These are phyloP conservation scores for Fusarium miscanthi DNA, from an alignment of 2,329 filamentous ascomycete genomes.

Conservation along the genomic window DNA sequence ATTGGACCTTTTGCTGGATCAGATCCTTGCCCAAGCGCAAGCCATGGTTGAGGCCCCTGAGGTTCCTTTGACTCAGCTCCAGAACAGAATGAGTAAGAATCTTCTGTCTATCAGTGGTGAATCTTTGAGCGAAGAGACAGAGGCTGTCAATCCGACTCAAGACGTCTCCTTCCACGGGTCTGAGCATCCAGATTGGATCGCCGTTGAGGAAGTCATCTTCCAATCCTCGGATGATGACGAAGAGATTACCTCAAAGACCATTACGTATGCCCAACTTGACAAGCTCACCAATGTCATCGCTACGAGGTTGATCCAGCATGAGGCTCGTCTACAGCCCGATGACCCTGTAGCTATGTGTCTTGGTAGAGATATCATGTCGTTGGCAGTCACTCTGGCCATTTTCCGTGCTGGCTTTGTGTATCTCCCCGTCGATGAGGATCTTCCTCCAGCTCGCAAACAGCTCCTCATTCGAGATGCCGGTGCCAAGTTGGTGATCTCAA, in stretches of 20 bases:
- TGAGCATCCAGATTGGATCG: slow-evolving; percentile 18
- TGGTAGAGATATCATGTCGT: slow-evolving; percentile 7
- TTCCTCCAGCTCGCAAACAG: slow-evolving; percentile 10
- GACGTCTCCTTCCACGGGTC: neutral
- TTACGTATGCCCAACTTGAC: slow-evolving; percentile 8
- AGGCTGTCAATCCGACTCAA: neutral
- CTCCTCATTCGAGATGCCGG: slow-evolving; percentile 18
- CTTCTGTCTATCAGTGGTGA: slow-evolving; percentile 1
- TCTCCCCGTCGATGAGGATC: slow-evolving; percentile 8
- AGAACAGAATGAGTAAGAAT: neutral
- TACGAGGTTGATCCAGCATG: neutral
- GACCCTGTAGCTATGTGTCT: slow-evolving; percentile 15
- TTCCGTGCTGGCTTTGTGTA: slow-evolving; percentile 13
- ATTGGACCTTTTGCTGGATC: slow-evolving; percentile 7
- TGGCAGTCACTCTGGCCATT: slow-evolving; percentile 20
- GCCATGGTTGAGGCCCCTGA: neutral
- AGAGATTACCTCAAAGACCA: neutral
- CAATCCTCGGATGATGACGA: neutral
- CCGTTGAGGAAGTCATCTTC: slow-evolving; percentile 10
- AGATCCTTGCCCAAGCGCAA: slow-evolving; percentile 10
- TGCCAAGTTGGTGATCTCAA: slow-evolving; percentile 11
- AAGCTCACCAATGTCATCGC: neutral
- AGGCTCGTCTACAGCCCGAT: neutral
- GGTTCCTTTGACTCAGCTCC: neutral
- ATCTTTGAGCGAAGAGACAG: fast-evolving